A percentile compares a stretch with the other conserved stretches of the same genome.
phyloP scores from a whole-genome alignment of 352 stramenopile genomes.

The Aphanomyces cochlioides region DNA sequence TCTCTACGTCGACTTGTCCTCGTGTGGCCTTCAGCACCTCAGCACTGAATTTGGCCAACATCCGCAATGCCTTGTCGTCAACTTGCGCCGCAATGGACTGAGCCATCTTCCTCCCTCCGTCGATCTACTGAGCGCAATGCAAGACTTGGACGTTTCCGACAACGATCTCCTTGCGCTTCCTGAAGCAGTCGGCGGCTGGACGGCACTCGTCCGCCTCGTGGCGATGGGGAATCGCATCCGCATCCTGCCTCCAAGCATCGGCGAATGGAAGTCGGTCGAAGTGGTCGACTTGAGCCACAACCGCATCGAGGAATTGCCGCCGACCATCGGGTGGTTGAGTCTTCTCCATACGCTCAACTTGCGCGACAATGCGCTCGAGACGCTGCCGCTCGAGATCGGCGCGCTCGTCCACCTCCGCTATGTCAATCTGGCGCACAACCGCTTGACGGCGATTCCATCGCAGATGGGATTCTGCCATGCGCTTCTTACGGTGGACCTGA shows the following conservation, averaged over 20 bases:
- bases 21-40: constrained; percentile 16
- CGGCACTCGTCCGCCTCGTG: constrained; percentile 40
- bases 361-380: constrained; percentile 2
- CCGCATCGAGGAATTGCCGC: constrained; percentile 33
- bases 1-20: constrained; percentile 37
- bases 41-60: constrained; percentile 19
- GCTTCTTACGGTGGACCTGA: constrained; percentile 7
- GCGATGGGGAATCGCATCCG: constrained; percentile 54
- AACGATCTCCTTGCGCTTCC: constrained; percentile 55
- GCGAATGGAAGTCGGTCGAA: constrained; percentile 44
- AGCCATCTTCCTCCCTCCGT: constrained; percentile 26
- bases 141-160: constrained; percentile 53
- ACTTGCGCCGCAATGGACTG: constrained; percentile 30
- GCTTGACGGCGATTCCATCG: constrained; percentile 45
- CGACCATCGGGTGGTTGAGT: constrained; percentile 15
- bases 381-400: constrained; percentile 42
- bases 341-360: constrained; percentile 36
- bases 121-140: constrained; percentile 1
- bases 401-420: constrained; percentile 48
- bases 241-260: constrained; percentile 45
- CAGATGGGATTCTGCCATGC: constrained; percentile 53
- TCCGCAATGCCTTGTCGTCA: constrained; percentile 4
- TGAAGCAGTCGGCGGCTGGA: constrained; percentile 56
- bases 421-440: constrained; percentile 62
- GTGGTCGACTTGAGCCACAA: constrained; percentile 56